Percentiles rank a stretch among this genome's conserved stretches.
phyloP scores from a whole-genome alignment of 2,329 filamentous ascomycete genomes.

The Hymenoscyphus infarciens region DNA sequence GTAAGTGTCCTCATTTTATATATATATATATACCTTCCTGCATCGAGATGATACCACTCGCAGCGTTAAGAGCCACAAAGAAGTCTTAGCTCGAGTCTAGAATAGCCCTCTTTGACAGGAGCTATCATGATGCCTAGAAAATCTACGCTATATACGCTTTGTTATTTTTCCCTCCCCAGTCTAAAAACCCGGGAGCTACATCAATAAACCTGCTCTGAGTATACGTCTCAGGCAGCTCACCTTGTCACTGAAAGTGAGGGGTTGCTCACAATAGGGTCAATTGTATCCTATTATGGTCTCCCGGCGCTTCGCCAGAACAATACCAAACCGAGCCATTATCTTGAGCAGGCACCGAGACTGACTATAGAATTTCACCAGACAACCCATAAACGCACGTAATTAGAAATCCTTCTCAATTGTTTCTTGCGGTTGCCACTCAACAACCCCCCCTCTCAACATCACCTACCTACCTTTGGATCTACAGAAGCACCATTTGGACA shows the following conservation, averaged over 20 bases:
- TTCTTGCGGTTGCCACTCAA: neutral
- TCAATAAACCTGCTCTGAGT: neutral
- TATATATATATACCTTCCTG: neutral
- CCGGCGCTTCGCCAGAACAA: neutral
- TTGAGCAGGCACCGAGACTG: neutral
- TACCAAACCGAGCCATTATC: neutral
- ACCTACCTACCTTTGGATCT: conserved; percentile 1
- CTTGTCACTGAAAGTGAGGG: neutral
- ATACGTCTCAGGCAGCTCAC: neutral
- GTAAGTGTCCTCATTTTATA: conserved; percentile 8
- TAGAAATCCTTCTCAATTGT: neutral
- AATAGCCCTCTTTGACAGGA: neutral
- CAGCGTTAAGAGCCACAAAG: conserved; percentile 1
- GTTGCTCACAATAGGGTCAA: neutral
- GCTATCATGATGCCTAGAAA: neutral
- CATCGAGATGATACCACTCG: neutral
- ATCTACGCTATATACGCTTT: neutral
- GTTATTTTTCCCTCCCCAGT: neutral
- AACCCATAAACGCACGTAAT: conserved; percentile 3
- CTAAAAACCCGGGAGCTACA: neutral
- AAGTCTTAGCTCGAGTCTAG: neutral
- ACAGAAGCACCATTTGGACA: neutral
- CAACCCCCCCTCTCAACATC: neutral
- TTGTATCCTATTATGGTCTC: neutral
- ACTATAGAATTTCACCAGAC: neutral